These are phyloP conservation scores for Trichoderma sp. DNA, from an alignment of 2,329 filamentous ascomycete genomes.

Conservation along the genomic window DNA sequence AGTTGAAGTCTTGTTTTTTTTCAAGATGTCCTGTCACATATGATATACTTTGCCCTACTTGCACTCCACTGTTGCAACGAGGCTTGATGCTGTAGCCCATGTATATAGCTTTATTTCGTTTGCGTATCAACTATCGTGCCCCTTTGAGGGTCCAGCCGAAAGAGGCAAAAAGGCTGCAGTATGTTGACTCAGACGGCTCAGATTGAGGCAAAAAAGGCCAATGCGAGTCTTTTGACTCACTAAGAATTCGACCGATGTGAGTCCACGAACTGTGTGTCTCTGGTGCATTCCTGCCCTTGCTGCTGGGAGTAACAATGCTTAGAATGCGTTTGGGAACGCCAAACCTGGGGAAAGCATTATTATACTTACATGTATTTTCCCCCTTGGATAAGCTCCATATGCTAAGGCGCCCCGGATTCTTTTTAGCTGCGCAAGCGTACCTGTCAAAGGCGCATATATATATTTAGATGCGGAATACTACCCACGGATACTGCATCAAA, in stretches of 20 bases:
- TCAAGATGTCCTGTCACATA: not conserved
- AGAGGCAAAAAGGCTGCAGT: not conserved
- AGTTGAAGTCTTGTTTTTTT: not conserved
- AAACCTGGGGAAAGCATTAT: conserved; percentile 1
- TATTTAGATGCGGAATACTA: not conserved
- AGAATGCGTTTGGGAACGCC: conserved; percentile 7
- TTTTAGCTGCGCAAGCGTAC: not conserved
- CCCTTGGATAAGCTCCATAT: not conserved
- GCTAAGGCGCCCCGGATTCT: not conserved
- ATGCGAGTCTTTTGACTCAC: not conserved
- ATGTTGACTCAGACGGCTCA: not conserved
- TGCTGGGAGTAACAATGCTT: conserved; percentile 14
- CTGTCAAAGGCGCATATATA: not conserved
- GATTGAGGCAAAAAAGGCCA: not conserved
- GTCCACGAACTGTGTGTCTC: not conserved
- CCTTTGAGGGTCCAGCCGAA: not conserved
- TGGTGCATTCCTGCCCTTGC: conserved; percentile 13
- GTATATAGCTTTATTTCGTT: not conserved
- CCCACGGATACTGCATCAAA: not conserved
- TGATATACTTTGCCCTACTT: not conserved
- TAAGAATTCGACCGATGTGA: conserved; percentile 4
- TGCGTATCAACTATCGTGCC: not conserved
- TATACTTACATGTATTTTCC: not conserved
- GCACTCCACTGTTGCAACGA: not conserved
- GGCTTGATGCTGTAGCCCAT: not conserved